Evolutionary conservation across 805 yeast genomes (phyloP).

Genomic region (Candida tallmaniae): DNA sequence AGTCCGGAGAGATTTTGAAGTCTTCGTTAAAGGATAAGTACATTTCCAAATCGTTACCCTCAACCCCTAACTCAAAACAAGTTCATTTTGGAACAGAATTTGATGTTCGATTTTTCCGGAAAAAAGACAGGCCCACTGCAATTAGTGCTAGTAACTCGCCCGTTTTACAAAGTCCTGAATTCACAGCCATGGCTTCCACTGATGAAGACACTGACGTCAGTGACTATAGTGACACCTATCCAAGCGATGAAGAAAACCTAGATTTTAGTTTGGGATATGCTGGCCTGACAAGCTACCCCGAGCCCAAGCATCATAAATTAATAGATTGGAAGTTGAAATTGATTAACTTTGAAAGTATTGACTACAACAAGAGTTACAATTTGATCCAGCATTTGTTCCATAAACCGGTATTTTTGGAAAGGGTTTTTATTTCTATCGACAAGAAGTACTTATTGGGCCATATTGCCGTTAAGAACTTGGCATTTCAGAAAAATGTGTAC

Average conservation of each 20-base stretch:
- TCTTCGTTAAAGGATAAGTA: conserved; percentile 58
- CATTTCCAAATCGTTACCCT: conserved; percentile 34
- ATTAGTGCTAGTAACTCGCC: conserved; percentile 70
- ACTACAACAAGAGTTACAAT: conserved; percentile 42
- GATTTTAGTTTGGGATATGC: conserved; percentile 8
- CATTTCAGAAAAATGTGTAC: conserved; percentile 63
- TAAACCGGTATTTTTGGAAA: conserved; percentile 57
- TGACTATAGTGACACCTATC: conserved; percentile 10
- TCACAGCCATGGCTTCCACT: conserved; percentile 13
- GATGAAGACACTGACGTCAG: conserved; percentile 16
- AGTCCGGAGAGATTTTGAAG: conserved; percentile 83
- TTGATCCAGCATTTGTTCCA: too few species aligned
- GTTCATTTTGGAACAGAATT: conserved; percentile 74
- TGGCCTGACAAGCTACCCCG: conserved; percentile 18
- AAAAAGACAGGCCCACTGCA: conserved; percentile 70
- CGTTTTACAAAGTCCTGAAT: conserved; percentile 17
- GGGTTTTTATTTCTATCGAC: conserved; percentile 55
- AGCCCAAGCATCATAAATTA: conserved; percentile 13
- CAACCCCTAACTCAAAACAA: conserved; percentile 58
- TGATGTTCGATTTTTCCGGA: conserved; percentile 57
- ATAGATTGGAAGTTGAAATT: conserved; percentile 43
- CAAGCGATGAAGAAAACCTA: not conserved
- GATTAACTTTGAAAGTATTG: conserved; percentile 35
- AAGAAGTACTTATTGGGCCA: conserved; percentile 62
- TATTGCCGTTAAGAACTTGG: conserved; percentile 71